Conservation (phyloP, 768 basidiomycete genomes). For the Mycena belliarum region DNA sequence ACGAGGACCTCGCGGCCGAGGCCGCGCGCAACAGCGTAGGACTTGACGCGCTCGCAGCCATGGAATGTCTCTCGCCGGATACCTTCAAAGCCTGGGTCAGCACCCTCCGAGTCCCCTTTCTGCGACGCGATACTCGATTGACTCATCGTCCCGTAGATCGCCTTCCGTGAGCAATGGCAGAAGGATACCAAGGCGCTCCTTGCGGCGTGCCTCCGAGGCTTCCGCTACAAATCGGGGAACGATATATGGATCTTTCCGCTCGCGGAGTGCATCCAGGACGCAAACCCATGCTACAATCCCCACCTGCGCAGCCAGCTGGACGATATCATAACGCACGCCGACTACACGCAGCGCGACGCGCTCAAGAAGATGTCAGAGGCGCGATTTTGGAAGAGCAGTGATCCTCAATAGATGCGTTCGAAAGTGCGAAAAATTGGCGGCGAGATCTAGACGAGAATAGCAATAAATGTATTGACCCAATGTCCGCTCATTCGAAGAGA, state of each 20-base stretch:
- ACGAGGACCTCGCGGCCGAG: constrained; percentile 2
- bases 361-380: neutral
- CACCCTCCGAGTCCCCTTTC: no score
- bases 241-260: neutral
- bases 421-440: no score
- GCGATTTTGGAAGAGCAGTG: neutral
- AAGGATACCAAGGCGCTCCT: neutral
- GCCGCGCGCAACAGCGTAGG: constrained; percentile 2
- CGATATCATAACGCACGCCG: neutral
- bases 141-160: no score
- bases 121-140: no score
- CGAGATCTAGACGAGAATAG: neutral
- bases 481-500: neutral
- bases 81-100: neutral
- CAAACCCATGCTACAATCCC: neutral
- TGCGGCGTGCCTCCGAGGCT: neutral
- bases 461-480: neutral
- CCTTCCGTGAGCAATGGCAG: neutral
- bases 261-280: neutral
- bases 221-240: neutral
- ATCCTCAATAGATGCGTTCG: no score
- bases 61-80: neutral
- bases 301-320: neutral
- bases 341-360: neutral
- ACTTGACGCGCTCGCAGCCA: neutral